Base-by-base conservation (phyloP, 2,329 filamentous ascomycete species). In the Dactylellina haptotyla region DNA sequence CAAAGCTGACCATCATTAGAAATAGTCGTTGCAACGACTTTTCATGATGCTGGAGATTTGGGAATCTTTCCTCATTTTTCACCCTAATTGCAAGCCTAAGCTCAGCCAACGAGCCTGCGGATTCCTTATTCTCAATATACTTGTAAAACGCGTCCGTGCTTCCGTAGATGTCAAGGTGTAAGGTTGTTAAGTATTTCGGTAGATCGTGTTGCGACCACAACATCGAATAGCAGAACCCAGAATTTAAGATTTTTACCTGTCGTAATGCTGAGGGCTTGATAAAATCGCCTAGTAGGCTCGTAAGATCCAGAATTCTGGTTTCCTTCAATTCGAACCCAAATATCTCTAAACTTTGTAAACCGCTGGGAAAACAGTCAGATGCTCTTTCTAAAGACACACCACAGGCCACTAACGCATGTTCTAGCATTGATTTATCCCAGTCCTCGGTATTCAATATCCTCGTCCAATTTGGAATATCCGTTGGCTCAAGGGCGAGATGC, bases 11-110 rank as follows among this genome's bases (percentile, higher is more conserved):
- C 48, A 56, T 56, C 0, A 16, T 16, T 12, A 64, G 25, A 39
- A 54, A 64, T 28, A 64, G 25, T n/a, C 41, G 18, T 26, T 39
- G 48, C n/a, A 64, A 50, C 18, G 48, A 53, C n/a, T 48, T 46
- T 8, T 30, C 25, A 56, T 64, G 61, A 12, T 53, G 37, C 10
- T 53, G 26, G 5, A 64, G 4, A 18, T 46, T 28, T n/a, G 61
- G 61, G 26, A 46, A 56, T 20, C 50, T 64, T 18, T 16, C 18
- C 20, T 45, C 37, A 8, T 26, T 41, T 10, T 25, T 16, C 2
- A 54, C 39, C 25, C 18, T 30, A n/a, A 64, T 56, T 5, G 48
- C 14, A 2, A 46, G 37, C 3, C 48, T 34, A 16, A 64, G 48
- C 32, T 64, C 61, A 14, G 23, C 25, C 3, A 64, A 41, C 16